Evolutionary conservation across 495 filamentous ascomycete genomes (phyloP).

Genomic region (Achaetomiella virescens): DNA sequence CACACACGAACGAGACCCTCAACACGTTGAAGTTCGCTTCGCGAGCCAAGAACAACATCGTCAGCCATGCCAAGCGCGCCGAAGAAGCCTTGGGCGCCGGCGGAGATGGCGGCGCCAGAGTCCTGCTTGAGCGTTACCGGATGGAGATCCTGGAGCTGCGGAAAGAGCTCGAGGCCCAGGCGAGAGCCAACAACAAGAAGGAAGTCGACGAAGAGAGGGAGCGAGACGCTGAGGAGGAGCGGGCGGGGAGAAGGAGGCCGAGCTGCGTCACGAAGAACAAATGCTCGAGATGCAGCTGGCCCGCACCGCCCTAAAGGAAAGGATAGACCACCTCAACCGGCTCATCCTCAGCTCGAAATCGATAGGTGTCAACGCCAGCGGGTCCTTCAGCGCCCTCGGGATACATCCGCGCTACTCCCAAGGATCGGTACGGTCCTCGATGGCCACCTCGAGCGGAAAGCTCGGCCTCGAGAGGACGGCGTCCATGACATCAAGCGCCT

Average conservation of each 20-base stretch:
- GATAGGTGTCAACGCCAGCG: conserved; percentile 77
- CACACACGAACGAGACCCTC: conserved; percentile 78
- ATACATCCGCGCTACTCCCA: conserved; percentile 57
- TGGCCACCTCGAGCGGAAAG: conserved; percentile 60
- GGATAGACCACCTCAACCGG: conserved; percentile 95
- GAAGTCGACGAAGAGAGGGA: conserved; percentile 59
- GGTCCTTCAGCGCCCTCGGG: conserved; percentile 65
- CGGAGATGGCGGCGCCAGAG: conserved; percentile 75
- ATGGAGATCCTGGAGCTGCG: conserved; percentile 86
- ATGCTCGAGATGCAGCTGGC: conserved; percentile 98
- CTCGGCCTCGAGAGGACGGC: conserved; percentile 54
- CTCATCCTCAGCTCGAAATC: conserved; percentile 94
- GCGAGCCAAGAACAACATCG: conserved; percentile 93
- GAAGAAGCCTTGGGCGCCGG: conserved; percentile 77
- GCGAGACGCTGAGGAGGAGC: conserved; percentile 55
- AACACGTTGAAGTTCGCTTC: conserved; percentile 97
- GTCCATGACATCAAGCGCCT: conserved; percentile 59
- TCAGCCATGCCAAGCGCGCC: conserved; percentile 92
- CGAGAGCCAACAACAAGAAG: conserved; percentile 51
- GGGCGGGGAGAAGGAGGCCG: conserved; percentile 72
- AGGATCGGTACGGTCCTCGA: conserved; percentile 63
- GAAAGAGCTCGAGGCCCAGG: conserved; percentile 73
- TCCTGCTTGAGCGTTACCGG: conserved; percentile 86
- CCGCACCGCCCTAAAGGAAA: conserved; percentile 89
- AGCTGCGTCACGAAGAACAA: conserved; percentile 88